Evolutionary conservation across 2,329 filamentous ascomycete species (phyloP).

Genomic region (Aspergillus sp.): DNA sequence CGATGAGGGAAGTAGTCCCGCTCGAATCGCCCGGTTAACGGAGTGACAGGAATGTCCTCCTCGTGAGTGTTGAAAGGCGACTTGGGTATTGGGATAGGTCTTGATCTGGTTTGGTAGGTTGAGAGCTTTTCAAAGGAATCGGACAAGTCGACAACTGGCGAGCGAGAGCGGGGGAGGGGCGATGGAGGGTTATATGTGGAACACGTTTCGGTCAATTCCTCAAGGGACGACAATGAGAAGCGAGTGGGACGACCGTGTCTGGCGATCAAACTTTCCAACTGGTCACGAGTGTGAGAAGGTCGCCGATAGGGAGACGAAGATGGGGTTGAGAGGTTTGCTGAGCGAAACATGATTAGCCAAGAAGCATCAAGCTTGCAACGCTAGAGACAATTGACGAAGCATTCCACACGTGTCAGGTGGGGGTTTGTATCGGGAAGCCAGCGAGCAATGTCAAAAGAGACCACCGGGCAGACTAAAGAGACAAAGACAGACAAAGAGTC

Average conservation of each 20-base stretch:
- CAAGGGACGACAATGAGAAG: constrained; percentile 38
- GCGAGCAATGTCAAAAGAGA: background rate
- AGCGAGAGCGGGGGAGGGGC: constrained; percentile 20
- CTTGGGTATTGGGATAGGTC: constrained; percentile 37
- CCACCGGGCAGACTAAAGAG: background rate
- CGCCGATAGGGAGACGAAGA: constrained; percentile 26
- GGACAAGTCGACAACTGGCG: constrained; percentile 22
- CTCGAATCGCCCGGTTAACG: constrained; percentile 40
- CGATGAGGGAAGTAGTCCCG: constrained; percentile 37
- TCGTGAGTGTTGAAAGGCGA: constrained; percentile 25
- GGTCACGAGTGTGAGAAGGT: constrained; percentile 30
- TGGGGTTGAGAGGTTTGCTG: constrained; percentile 23
- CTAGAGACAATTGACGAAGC: constrained; percentile 14
- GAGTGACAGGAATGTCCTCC: constrained; percentile 37
- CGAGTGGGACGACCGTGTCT: constrained; percentile 41
- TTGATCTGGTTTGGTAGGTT: constrained; percentile 29
- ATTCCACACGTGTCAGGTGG: constrained; percentile 33
- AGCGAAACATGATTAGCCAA: constrained; percentile 27
- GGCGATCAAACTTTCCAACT: constrained; percentile 38
- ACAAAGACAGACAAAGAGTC: background rate
- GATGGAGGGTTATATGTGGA: constrained; percentile 38
- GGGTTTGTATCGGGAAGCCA: constrained; percentile 10
- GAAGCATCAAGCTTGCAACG: constrained; percentile 15
- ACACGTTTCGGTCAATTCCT: constrained; percentile 38
- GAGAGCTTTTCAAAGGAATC: constrained; percentile 28